These are phyloP conservation scores for Mortierella antarctica DNA, from an alignment of 192 early-diverging fungal genomes.

Conservation along the genomic window DNA sequence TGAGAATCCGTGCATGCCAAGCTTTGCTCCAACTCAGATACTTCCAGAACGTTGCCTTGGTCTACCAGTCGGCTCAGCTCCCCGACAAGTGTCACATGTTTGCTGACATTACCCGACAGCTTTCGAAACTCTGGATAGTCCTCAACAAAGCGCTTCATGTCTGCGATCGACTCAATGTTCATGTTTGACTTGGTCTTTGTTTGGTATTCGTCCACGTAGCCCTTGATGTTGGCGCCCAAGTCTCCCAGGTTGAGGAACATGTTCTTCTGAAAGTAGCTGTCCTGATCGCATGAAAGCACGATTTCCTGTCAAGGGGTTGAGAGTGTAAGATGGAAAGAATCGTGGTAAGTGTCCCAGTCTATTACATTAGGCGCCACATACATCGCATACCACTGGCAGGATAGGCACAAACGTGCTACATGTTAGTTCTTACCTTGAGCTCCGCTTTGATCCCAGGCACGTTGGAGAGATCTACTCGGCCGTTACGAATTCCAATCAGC, in stretches of 20 bases:
- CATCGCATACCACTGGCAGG: no score
- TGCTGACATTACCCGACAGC: conserved; percentile 95
- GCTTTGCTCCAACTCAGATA: conserved; percentile 95
- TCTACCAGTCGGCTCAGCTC: conserved; percentile 90
- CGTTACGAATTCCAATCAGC: conserved; percentile 91
- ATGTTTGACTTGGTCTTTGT: conserved; percentile 88
- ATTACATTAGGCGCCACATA: neutral
- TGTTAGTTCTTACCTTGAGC: conserved; percentile 66
- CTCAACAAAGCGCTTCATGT: conserved; percentile 99
- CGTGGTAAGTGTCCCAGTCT: neutral
- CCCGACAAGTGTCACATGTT: conserved; percentile 98
- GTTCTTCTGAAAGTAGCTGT: conserved; percentile 90
- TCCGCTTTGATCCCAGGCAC: conserved; percentile 86
- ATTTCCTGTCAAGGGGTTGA: conserved; percentile 72
- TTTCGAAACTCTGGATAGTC: conserved; percentile 98
- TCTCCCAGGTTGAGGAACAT: conserved; percentile 96
- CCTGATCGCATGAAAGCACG: conserved; percentile 90
- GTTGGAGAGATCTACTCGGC: conserved; percentile 90
- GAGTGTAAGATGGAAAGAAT: neutral
- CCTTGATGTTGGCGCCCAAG: conserved; percentile 92
- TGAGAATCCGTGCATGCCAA: conserved; percentile 91
- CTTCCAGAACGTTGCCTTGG: conserved; percentile 79
- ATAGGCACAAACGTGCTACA: neutral
- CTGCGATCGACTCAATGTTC: conserved; percentile 94
- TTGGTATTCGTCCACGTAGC: conserved; percentile 96